A percentile compares a stretch with the other conserved stretches of the same genome.
phyloP scores from a whole-genome alignment of 2,329 filamentous ascomycete species.

The Epichloe bromicola region DNA sequence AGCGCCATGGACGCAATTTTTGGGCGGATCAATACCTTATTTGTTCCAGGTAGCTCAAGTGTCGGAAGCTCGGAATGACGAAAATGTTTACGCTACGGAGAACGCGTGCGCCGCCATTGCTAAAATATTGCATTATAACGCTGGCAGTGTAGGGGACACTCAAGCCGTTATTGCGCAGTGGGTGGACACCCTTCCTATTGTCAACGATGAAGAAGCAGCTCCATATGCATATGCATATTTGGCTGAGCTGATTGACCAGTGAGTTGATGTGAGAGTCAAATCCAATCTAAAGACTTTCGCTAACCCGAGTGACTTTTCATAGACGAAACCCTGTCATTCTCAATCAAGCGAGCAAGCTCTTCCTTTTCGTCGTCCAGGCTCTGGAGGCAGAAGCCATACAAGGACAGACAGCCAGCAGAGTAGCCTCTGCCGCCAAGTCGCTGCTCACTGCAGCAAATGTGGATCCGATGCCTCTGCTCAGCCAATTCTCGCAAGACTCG shows the following conservation, averaged over 20 bases:
- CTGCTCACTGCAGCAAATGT: conserved; percentile 62
- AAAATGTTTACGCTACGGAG: conserved; percentile 93
- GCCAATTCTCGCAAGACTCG: conserved; percentile 63
- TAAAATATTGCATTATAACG: conserved; percentile 90
- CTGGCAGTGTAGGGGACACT: conserved; percentile 58
- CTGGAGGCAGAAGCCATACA: conserved; percentile 84
- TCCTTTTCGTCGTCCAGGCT: conserved; percentile 74
- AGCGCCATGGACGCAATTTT: conserved; percentile 73
- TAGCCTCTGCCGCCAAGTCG: conserved; percentile 65
- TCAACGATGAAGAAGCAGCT: conserved; percentile 92
- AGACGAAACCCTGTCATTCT: conserved; percentile 80
- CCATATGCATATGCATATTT: conserved; percentile 93
- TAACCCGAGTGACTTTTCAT: conserved; percentile 13
- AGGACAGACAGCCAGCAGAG: conserved; percentile 65
- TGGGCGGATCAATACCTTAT: conserved; percentile 63
- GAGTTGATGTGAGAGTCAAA: conserved; percentile 32
- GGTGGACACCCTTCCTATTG: conserved; percentile 82
- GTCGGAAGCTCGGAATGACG: conserved; percentile 72
- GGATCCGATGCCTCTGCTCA: conserved; percentile 63
- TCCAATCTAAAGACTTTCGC: conserved; percentile 3
- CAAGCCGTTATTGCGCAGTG: conserved; percentile 71
- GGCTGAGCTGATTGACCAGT: conserved; percentile 86
- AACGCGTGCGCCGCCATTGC: conserved; percentile 94
- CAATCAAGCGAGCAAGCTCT: conserved; percentile 65
- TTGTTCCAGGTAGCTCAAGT: conserved; percentile 78